Evolutionary conservation across 768 basidiomycete species (phyloP).

Genomic region (Mycena belliarum): DNA sequence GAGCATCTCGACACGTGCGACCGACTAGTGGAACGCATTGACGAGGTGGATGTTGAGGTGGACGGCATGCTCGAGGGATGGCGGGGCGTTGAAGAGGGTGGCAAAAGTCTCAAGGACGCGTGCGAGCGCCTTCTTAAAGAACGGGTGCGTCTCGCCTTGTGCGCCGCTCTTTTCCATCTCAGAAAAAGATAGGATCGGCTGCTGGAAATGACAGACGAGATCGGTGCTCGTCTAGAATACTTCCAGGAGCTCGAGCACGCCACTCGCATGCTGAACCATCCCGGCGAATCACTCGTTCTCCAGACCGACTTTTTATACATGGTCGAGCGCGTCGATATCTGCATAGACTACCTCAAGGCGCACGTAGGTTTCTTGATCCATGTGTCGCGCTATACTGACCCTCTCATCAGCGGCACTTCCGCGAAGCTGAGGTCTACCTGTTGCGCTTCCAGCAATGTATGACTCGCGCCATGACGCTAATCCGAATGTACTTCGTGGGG

Average conservation of each 20-base stretch:
- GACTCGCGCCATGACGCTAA: conserved; percentile 96
- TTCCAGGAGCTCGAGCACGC: conserved; percentile 94
- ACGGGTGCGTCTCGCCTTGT: conserved; percentile 54
- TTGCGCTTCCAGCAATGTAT: conserved; percentile 98
- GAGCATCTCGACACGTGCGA: conserved; percentile 82
- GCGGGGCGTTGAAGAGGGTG: conserved; percentile 89
- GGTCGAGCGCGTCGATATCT: conserved; percentile 94
- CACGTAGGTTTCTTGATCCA: conserved; percentile 64
- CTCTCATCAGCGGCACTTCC: conserved; percentile 73
- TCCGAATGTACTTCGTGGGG: conserved; percentile 95
- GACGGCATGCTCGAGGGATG: conserved; percentile 83
- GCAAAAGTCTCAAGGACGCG: conserved; percentile 85
- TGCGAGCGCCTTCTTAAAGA: conserved; percentile 90
- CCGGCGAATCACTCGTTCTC: conserved; percentile 88
- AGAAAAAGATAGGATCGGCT: conserved; percentile 61
- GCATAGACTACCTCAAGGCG: conserved; percentile 84
- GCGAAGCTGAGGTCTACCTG: conserved; percentile 92
- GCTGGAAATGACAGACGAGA: conserved; percentile 78
- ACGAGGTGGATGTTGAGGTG: conserved; percentile 73
- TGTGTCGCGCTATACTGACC: neutral
- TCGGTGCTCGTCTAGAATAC: conserved; percentile 81
- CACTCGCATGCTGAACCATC: conserved; percentile 91
- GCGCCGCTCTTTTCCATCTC: neutral
- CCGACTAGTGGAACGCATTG: conserved; percentile 65
- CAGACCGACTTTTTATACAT: conserved; percentile 92